Percentiles rank a stretch among this genome's conserved stretches.
Conservation (phyloP, 495 filamentous ascomycete genomes). For the Lophium mytilinum region DNA sequence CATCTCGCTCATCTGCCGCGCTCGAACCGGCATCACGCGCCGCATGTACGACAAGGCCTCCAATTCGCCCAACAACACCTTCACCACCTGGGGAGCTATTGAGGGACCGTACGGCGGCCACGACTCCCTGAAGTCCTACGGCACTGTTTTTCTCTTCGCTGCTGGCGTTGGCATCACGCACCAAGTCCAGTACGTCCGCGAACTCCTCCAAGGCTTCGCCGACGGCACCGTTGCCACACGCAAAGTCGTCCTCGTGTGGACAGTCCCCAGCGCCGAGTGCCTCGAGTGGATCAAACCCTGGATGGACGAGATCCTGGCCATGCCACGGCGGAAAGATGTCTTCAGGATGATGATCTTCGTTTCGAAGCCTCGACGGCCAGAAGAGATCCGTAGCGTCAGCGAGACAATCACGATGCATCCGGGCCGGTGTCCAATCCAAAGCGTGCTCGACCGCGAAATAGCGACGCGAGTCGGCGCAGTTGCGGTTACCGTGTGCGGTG, state of each 20-base stretch:
- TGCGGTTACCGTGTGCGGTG: conserved; percentile 81
- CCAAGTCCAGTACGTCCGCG: conserved; percentile 46
- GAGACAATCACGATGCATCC: conserved; percentile 86
- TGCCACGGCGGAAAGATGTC: conserved; percentile 73
- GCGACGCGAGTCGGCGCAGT: conserved; percentile 70
- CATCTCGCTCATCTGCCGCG: conserved; percentile 47
- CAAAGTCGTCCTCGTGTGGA: conserved; percentile 78
- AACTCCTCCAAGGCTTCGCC: conserved; percentile 40
- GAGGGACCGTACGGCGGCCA: conserved; percentile 53
- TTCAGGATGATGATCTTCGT: conserved; percentile 84
- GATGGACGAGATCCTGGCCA: conserved; percentile 89
- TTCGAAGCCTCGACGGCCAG: conserved; percentile 66
- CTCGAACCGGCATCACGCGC: conserved; percentile 47
- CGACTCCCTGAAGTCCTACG: conserved; percentile 44
- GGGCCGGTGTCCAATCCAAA: conserved; percentile 49
- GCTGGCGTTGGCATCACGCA: conserved; percentile 56
- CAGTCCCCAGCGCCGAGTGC: conserved; percentile 72
- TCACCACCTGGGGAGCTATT: conserved; percentile 42
- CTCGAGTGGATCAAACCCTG: conserved; percentile 88
- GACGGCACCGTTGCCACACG: conserved; percentile 39
- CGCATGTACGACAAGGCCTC: conserved; percentile 42
- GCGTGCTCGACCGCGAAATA: conserved; percentile 70
- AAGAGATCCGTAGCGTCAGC: conserved; percentile 75
- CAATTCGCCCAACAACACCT: conserved; percentile 34
- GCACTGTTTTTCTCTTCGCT: conserved; percentile 48